Evolutionary conservation across 2,329 filamentous ascomycete genomes (phyloP).

Genomic region (Xylariaceae sp.): DNA sequence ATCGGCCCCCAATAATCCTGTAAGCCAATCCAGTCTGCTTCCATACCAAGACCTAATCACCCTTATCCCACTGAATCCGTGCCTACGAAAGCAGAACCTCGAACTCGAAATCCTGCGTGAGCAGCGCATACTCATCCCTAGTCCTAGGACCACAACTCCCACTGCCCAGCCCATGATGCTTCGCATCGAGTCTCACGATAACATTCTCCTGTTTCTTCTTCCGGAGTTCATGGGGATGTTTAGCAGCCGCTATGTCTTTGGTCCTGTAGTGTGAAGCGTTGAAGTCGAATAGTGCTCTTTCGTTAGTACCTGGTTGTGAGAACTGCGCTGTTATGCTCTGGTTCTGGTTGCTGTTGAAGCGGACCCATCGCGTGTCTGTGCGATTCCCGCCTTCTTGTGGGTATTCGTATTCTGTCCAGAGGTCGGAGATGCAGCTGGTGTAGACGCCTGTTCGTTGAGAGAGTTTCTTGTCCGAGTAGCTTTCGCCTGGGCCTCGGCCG

Average conservation of each 20-base stretch:
- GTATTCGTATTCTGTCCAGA: constrained; percentile 64
- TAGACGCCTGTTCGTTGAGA: constrained; percentile 57
- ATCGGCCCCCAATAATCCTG: too few relatives aligned
- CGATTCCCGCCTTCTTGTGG: constrained; percentile 67
- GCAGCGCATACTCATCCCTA: constrained; percentile 45
- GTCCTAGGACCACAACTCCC: constrained; percentile 61
- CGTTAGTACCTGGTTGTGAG: constrained; percentile 28
- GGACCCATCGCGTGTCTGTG: constrained; percentile 61
- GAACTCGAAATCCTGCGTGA: constrained; percentile 40
- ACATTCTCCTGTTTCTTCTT: constrained; percentile 52
- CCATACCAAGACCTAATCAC: too few relatives aligned
- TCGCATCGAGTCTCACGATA: constrained; percentile 56
- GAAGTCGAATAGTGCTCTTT: constrained; percentile 50
- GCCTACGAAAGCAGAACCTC: constrained; percentile 36
- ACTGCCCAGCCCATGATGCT: constrained; percentile 62
- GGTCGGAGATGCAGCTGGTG: constrained; percentile 39
- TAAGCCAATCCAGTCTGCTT: too few relatives aligned
- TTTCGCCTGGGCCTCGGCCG: constrained; percentile 65
- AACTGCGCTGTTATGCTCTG: constrained; percentile 29
- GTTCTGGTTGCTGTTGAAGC: constrained; percentile 33
- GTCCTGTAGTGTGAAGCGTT: constrained; percentile 53
- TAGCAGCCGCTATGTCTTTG: constrained; percentile 53
- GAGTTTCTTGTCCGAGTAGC: constrained; percentile 64
- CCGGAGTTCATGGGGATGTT: constrained; percentile 62
- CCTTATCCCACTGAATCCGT: not conserved